phyloP scores from a whole-genome alignment of 163 green algal genomes.

The Smithsoniella earleae region DNA sequence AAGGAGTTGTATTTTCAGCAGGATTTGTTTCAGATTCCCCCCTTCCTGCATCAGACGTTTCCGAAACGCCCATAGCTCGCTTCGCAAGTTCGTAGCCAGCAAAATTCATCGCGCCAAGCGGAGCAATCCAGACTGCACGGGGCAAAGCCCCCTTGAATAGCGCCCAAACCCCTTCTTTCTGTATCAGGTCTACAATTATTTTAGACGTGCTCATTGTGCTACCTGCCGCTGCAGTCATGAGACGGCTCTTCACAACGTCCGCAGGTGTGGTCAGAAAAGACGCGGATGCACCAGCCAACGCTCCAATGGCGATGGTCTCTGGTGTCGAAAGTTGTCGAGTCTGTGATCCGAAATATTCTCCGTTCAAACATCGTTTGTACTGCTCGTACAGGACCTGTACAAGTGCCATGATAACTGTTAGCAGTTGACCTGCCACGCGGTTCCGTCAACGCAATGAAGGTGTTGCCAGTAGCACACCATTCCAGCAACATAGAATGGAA shows the following conservation, averaged over 20 bases:
- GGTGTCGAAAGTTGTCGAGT: conserved; percentile 38
- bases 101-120: conserved; percentile 69
- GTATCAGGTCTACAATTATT: conserved; percentile 41
- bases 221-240: conserved; percentile 48
- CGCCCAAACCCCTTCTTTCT: conserved; percentile 48
- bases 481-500: conserved; percentile 67
- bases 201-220: conserved; percentile 8
- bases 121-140: conserved; percentile 58
- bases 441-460: not conserved
- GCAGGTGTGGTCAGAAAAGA: conserved; percentile 50
- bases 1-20: not conserved
- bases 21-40: not conserved
- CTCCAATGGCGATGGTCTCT: conserved; percentile 51
- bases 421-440: no score
- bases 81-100: conserved; percentile 64
- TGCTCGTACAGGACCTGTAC: conserved; percentile 48
- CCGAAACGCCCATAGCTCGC: conserved; percentile 39
- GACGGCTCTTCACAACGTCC: conserved; percentile 63
- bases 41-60: not conserved
- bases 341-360: conserved; percentile 32
- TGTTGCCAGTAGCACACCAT: conserved; percentile 52
- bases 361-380: conserved; percentile 45
- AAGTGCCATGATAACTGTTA: no score
- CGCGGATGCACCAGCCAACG: conserved; percentile 45
- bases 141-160: conserved; percentile 55